Base-by-base conservation (phyloP, 1,284 basidiomycete genomes). In the Neonothopanus nambi region DNA sequence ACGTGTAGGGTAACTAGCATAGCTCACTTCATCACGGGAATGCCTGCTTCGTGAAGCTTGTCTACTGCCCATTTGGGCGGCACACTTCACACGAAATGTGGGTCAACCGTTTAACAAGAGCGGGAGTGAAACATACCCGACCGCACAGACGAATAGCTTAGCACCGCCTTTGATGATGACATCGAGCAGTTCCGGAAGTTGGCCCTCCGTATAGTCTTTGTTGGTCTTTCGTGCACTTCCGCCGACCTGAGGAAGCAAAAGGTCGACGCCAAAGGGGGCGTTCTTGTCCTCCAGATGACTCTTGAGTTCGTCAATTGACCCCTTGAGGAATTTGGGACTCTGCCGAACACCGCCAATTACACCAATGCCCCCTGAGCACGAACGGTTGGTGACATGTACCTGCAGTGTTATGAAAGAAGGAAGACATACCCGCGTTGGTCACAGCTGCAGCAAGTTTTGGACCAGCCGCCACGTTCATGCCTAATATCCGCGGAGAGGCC, bases 391-490 rank as follows among this genome's bases (percentile, higher is more conserved):
- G 23, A 30, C 6, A n/a, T 20, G 12, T 20, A 7, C 45, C 48
- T n/a, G 21, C n/a, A n/a, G 37, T 6, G 12, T 12, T 18, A 26
- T 11, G 18, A 7, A 42, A 23, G 12, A 15, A n/a, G n/a, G n/a
- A n/a, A 11, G 11, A 47, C 86, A 87, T 46, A 89, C 81, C 55
- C 37, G 55, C 50, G 65, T 93, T 91, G 39, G 84, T 86, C 24
- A 91, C 88, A 1, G 89, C 85, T 17, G 92, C 92, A 23, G 91
- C 87, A 7, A 90, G 70, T 65, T 73, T 82, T 37, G 84, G 87
- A 15, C 91, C 91, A 45, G 91, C 89, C 38, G 91, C 91, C 24
- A 93, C 85, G 65, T 91, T 91, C 91, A 93, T 92, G 41, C 89
- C 47, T 40, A 43, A 48, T 12, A 37, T 47, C 17, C 37, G 8